Evolutionary conservation across 129 eudicot genomes (phyloP).

Genomic region (Daucus carota): DNA sequence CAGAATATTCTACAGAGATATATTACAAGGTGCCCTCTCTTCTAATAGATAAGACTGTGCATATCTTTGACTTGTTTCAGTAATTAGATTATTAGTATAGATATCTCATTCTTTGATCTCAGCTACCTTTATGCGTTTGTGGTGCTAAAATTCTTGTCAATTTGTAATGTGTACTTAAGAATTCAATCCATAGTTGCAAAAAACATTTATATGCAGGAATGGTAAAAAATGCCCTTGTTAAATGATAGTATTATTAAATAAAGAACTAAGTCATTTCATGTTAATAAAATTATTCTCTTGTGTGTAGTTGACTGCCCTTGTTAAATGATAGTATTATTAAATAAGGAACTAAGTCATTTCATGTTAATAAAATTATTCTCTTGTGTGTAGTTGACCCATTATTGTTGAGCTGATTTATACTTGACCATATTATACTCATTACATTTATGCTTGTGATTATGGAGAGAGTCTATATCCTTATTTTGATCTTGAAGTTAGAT

Average conservation of each 20-base stretch:
- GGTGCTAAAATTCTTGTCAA: neutral
- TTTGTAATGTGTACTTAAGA: neutral
- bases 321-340: neutral
- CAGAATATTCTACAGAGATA: constrained; percentile 73
- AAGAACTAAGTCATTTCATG: neutral
- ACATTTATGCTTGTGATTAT: neutral
- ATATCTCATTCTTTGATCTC: neutral
- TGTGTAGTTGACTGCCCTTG: no score
- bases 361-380: neutral
- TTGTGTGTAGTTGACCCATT: no score
- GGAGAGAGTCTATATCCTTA: neutral
- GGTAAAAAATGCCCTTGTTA: neutral
- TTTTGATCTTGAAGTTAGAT: neutral
- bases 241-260: neutral
- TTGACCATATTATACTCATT: neutral
- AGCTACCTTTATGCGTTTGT: neutral
- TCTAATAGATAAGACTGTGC: neutral
- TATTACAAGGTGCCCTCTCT: constrained; percentile 67
- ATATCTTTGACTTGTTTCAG: neutral
- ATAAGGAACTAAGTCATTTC: neutral
- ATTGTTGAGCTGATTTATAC: neutral
- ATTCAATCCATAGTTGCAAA: neutral
- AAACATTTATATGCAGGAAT: neutral
- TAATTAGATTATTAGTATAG: neutral
- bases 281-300: neutral